Evolutionary conservation across 495 filamentous ascomycete genomes (phyloP).

Genomic region (Baudoinia panamericana): DNA sequence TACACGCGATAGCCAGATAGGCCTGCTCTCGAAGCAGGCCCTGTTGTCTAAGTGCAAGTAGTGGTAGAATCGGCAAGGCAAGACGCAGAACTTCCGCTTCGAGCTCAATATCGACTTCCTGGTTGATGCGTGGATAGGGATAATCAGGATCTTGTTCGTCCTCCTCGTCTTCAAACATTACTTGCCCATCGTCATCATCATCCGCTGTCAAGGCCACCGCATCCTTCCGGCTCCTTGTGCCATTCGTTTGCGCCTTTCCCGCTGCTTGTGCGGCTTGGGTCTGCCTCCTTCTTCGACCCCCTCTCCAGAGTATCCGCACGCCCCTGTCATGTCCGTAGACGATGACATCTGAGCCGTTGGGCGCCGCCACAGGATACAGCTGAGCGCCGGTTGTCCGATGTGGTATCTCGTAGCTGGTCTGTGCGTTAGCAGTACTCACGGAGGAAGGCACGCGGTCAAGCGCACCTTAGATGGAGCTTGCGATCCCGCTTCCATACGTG

Average conservation of each 20-base stretch:
- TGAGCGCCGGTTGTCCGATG: constrained; percentile 61
- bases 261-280: constrained; percentile 29
- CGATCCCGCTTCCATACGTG: constrained; percentile 22
- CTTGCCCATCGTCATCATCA: constrained; percentile 52
- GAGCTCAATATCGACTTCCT: constrained; percentile 27
- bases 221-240: constrained; percentile 35
- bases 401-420: constrained; percentile 60
- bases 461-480: constrained; percentile 43
- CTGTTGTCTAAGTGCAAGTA: constrained; percentile 1
- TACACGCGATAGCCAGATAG: constrained; percentile 57
- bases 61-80: constrained; percentile 23
- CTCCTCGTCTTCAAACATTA: constrained; percentile 44
- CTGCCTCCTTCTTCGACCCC: constrained; percentile 37
- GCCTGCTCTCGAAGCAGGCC: constrained; percentile 37
- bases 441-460: too few relatives aligned
- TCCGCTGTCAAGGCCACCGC: constrained; percentile 65
- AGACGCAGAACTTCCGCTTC: constrained; percentile 29
- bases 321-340: constrained; percentile 74
- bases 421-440: too few relatives aligned
- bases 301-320: constrained; percentile 66
- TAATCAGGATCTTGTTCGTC: constrained; percentile 44
- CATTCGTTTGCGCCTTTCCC: constrained; percentile 26
- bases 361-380: constrained; percentile 60
- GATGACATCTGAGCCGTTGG: constrained; percentile 74
- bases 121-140: constrained; percentile 32